Conservation (phyloP, 1,139 yeast species). For the Geotrichum phurueaensis region DNA sequence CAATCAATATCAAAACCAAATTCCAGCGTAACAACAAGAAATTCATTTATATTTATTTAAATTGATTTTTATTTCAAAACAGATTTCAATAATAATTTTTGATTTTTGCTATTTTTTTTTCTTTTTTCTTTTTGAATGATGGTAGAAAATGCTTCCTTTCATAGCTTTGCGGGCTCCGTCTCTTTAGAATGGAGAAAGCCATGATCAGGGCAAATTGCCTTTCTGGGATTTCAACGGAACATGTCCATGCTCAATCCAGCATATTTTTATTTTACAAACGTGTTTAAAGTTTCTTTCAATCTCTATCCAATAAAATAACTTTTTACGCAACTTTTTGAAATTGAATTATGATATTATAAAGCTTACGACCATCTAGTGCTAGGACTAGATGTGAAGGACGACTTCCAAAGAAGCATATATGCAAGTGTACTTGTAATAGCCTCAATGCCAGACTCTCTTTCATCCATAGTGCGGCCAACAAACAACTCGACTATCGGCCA, state of each 20-base stretch:
- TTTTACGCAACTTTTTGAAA: not conserved
- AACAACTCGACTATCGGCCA: conserved; percentile 33
- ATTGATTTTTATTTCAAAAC: not conserved
- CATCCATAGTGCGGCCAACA: conserved; percentile 28
- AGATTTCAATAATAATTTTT: not conserved
- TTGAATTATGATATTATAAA: not conserved
- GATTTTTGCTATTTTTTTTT: not conserved
- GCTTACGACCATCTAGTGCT: not conserved
- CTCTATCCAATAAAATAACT: not conserved
- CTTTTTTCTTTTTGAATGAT: too few species aligned
- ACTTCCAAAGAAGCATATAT: conserved; percentile 32
- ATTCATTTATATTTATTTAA: not conserved
- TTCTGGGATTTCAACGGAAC: conserved; percentile 15
- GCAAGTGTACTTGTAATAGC: conserved; percentile 27
- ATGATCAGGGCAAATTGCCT: conserved; percentile 6
- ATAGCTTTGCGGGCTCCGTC: too few species aligned
- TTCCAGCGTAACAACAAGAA: not conserved
- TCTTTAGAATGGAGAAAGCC: not conserved
- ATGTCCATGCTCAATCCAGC: not conserved
- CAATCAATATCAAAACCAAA: not conserved
- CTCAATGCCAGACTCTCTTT: conserved; percentile 30
- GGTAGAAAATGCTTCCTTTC: too few species aligned
- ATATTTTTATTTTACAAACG: not conserved
- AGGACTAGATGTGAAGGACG: conserved; percentile 17
- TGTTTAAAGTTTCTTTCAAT: not conserved